These are phyloP conservation scores for Lolium rigidum DNA, from an alignment of 176 grass and related monocot species.

Conservation along the genomic window DNA sequence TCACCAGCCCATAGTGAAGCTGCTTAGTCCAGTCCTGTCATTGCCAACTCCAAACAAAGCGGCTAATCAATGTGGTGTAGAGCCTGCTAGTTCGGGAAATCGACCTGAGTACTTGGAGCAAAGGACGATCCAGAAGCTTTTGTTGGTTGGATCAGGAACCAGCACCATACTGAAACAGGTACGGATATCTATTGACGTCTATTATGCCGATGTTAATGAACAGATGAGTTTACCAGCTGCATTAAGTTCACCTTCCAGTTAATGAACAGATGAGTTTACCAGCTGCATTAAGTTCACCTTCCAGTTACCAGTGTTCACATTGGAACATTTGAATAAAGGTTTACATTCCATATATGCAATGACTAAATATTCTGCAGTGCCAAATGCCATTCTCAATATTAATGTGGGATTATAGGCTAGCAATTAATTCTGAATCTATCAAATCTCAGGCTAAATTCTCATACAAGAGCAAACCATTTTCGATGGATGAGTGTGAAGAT, in stretches of 20 bases:
- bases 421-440: constrained; percentile 40
- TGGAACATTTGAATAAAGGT: constrained; percentile 16
- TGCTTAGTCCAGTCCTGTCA: constrained; percentile 86
- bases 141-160: constrained; percentile 88
- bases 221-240: constrained; percentile 10
- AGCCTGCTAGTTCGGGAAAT: constrained; percentile 52
- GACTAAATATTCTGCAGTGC: constrained; percentile 1
- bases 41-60: constrained; percentile 79
- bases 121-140: constrained; percentile 65
- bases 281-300: constrained; percentile 23
- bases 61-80: constrained; percentile 55
- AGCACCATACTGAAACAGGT: constrained; percentile 99
- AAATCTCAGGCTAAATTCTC: constrained; percentile 84
- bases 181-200: constrained; percentile 9
- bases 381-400: neutral
- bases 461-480: constrained; percentile 79
- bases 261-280: neutral
- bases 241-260: constrained; percentile 4
- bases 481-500: constrained; percentile 75
- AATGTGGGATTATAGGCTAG: neutral
- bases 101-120: constrained; percentile 74
- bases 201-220: neutral
- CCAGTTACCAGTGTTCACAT: neutral
- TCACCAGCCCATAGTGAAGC: constrained; percentile 87
- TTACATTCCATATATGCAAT: constrained; percentile 23